Conservation (phyloP, 768 basidiomycete species). For the Postia placenta region DNA sequence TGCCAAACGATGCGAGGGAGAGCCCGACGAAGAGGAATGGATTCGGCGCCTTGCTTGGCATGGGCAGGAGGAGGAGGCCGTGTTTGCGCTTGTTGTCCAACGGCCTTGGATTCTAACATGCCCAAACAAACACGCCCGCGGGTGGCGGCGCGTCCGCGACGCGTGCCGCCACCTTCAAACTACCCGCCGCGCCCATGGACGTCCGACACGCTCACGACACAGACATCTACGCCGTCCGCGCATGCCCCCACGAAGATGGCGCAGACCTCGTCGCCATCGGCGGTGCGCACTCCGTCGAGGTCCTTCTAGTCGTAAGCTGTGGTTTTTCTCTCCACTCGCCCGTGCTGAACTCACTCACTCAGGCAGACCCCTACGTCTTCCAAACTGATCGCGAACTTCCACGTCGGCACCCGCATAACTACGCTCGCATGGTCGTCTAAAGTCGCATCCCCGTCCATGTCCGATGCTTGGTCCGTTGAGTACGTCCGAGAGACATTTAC, state of each 20-base stretch:
- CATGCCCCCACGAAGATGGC: slow-evolving; percentile 60
- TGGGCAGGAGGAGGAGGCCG: slow-evolving; percentile 5
- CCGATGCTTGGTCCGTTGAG: slow-evolving; percentile 71
- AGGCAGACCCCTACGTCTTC: slow-evolving; percentile 37
- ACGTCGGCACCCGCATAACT: slow-evolving; percentile 64
- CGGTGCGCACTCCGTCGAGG: slow-evolving; percentile 65
- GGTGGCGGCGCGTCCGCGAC: background rate
- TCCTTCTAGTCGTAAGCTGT: slow-evolving; percentile 54
- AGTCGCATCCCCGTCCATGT: slow-evolving; percentile 57
- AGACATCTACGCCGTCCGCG: slow-evolving; percentile 53
- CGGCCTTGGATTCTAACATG: background rate
- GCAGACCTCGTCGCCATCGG: slow-evolving; percentile 67
- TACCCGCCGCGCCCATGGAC: slow-evolving; percentile 26
- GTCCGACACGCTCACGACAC: slow-evolving; percentile 54
- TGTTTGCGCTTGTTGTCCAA: slow-evolving; percentile 1
- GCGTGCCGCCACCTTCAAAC: background rate
- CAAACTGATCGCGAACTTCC: slow-evolving; percentile 59
- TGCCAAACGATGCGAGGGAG: slow-evolving; percentile 46
- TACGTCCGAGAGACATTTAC: slow-evolving; percentile 23
- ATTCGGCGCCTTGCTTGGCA: slow-evolving; percentile 41
- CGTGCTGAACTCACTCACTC: slow-evolving; percentile 12
- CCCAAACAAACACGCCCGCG: background rate
- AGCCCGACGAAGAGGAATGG: slow-evolving; percentile 57
- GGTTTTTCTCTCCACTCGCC: slow-evolving; percentile 4
- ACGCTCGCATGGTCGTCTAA: slow-evolving; percentile 75